Conservation (phyloP, 306 rosid species). For the Parietaria judaica region DNA sequence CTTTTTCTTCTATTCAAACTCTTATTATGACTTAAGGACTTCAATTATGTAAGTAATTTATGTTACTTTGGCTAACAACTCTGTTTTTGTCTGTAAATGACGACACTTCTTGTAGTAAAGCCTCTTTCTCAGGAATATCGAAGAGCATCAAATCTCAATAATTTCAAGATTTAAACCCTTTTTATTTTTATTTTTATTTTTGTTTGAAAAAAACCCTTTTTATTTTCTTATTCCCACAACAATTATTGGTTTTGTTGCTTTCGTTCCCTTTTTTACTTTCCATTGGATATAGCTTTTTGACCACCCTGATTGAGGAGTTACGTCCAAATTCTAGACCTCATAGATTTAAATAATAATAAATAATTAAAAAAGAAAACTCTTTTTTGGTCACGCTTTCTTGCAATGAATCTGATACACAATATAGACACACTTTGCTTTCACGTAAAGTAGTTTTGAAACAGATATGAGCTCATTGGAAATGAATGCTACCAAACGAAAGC, state of each 20-base stretch:
- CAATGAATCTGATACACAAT: too few relatives aligned
- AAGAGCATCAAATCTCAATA: not conserved
- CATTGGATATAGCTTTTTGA: not conserved
- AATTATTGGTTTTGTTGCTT: not conserved
- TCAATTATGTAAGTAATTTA: not conserved
- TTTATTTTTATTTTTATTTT: not conserved
- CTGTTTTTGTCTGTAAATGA: not conserved
- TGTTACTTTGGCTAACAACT: too few relatives aligned
- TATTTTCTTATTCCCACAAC: not conserved
- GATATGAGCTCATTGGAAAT: not conserved
- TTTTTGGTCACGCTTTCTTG: too few relatives aligned
- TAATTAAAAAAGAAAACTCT: too few relatives aligned
- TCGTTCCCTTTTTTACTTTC: too few relatives aligned
- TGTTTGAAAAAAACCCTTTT: not conserved
- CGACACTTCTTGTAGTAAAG: not conserved
- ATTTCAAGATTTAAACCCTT: not conserved
- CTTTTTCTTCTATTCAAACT: not conserved
- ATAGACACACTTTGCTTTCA: too few relatives aligned
- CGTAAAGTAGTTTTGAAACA: slow-evolving; percentile 9
- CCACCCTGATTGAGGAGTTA: not conserved
- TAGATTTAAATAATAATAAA: too few relatives aligned
- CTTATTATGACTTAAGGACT: not conserved
- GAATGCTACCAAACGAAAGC: too few relatives aligned
- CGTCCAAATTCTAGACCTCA: too few relatives aligned
- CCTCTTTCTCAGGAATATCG: not conserved